Evolutionary conservation across 2,329 filamentous ascomycete genomes (phyloP).

Genomic region (Trichophyton mentagrophytes): DNA sequence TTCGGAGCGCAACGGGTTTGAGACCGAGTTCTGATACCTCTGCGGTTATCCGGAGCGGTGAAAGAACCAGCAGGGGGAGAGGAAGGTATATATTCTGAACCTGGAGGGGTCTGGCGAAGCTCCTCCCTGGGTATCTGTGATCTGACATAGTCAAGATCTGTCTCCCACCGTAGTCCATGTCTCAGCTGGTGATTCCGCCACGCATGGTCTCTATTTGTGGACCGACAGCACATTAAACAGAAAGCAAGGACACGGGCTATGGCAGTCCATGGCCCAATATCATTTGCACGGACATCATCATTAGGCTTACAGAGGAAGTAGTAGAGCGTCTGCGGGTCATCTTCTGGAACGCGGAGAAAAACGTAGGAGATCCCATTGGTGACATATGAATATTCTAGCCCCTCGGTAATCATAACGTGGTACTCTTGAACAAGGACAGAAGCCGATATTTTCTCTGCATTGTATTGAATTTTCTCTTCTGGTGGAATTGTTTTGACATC

Average conservation of each 20-base stretch:
- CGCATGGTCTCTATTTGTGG: conserved; percentile 12
- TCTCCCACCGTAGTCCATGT: conserved; percentile 14
- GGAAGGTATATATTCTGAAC: conserved; percentile 15
- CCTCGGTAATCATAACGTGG: conserved; percentile 10
- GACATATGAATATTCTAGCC: conserved; percentile 9
- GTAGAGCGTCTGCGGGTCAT: conserved; percentile 17
- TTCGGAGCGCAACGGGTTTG: conserved; percentile 13
- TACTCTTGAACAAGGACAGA: conserved; percentile 13
- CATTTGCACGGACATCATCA: conserved; percentile 10
- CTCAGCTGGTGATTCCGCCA: conserved; percentile 14
- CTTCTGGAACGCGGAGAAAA: conserved; percentile 13
- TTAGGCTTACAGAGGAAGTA: conserved; percentile 20
- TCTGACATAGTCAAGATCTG: conserved; percentile 14
- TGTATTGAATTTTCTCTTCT: conserved; percentile 14
- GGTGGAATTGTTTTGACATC: conserved; percentile 4
- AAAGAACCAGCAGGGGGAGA: conserved; percentile 11
- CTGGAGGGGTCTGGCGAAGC: conserved; percentile 12
- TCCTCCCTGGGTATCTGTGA: conserved; percentile 15
- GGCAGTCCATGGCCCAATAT: conserved; percentile 13
- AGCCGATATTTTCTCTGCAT: conserved; percentile 14
- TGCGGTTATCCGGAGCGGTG: conserved; percentile 6
- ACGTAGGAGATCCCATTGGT: conserved; percentile 4
- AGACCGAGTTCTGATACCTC: conserved; percentile 14
- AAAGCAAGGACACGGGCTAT: conserved; percentile 16
- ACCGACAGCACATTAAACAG: conserved; percentile 15